Conservation (phyloP, 1,139 yeast species). For the Meyerozyma sp. region DNA sequence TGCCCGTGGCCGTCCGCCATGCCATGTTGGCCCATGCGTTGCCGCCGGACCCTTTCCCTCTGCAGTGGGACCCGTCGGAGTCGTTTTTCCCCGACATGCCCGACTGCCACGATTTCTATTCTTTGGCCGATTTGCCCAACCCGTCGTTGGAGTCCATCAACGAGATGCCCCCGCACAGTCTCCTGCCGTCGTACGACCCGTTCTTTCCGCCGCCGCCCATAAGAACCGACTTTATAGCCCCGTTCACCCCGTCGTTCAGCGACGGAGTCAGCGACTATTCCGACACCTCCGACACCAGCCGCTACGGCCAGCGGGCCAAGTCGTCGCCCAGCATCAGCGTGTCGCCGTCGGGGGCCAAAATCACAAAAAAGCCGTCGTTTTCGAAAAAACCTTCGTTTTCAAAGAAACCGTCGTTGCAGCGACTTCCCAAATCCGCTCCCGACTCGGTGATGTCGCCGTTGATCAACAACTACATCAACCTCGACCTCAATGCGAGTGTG, state of each 20-base stretch:
- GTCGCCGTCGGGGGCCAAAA: not conserved
- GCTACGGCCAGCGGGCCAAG: not conserved
- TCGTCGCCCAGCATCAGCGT: not conserved
- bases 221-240: not conserved
- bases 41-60: not conserved
- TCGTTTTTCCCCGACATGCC: not conserved
- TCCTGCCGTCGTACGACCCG: not conserved
- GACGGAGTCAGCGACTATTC: constrained; percentile 1
- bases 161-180: not conserved
- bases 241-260: not conserved
- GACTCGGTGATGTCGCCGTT: not conserved
- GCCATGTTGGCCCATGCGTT: not conserved
- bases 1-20: not conserved
- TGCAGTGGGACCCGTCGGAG: not conserved
- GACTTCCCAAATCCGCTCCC: not conserved
- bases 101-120: not conserved
- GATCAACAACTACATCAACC: not conserved
- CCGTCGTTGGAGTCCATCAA: not conserved
- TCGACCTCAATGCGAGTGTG: not conserved
- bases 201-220: constrained; percentile 1
- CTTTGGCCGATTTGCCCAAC: not conserved
- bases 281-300: not conserved
- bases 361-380: not conserved
- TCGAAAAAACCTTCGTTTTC: not conserved
- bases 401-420: not conserved